Conservation (phyloP, 768 basidiomycete species). For the Lactarius evosmus region DNA sequence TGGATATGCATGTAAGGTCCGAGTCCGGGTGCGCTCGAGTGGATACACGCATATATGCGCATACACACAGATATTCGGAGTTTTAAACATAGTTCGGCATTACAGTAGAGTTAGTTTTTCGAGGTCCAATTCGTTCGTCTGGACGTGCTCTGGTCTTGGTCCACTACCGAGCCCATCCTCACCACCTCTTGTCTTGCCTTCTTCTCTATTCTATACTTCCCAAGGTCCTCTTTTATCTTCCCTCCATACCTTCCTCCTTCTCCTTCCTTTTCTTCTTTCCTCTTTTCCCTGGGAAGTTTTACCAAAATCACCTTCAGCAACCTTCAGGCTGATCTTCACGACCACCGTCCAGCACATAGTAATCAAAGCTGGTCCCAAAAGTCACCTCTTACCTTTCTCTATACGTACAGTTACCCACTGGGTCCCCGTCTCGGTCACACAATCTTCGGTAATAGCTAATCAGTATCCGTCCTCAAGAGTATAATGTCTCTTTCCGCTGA, state of each 20-base stretch:
- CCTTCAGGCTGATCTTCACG: constrained; percentile 35
- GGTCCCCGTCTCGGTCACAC: constrained; percentile 26
- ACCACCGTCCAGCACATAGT: constrained; percentile 43
- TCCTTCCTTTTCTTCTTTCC: constrained; percentile 29
- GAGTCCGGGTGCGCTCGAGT: no score
- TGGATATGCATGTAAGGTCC: no score
- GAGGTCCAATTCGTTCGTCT: constrained; percentile 4
- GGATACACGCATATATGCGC: no score
- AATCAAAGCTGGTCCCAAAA: constrained; percentile 37
- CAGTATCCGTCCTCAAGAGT: constrained; percentile 57
- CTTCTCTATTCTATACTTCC: constrained; percentile 24
- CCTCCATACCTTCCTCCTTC: constrained; percentile 15
- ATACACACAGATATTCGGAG: constrained; percentile 4
- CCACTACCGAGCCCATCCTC: constrained; percentile 18
- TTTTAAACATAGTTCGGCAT: constrained; percentile 16
- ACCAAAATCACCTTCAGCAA: constrained; percentile 27
- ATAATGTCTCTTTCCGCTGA: constrained; percentile 94
- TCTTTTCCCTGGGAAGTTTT: constrained; percentile 31
- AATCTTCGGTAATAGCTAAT: constrained; percentile 76
- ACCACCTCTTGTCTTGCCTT: constrained; percentile 15
- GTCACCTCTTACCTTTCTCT: constrained; percentile 34
- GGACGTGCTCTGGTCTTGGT: constrained; percentile 13
- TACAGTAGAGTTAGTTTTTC: constrained; percentile 2
- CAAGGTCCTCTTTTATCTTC: constrained; percentile 12
- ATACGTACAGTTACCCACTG: constrained; percentile 31